These are phyloP conservation scores for Fusarium protoensiforme DNA, from an alignment of 2,329 filamentous ascomycete species.

Conservation along the genomic window DNA sequence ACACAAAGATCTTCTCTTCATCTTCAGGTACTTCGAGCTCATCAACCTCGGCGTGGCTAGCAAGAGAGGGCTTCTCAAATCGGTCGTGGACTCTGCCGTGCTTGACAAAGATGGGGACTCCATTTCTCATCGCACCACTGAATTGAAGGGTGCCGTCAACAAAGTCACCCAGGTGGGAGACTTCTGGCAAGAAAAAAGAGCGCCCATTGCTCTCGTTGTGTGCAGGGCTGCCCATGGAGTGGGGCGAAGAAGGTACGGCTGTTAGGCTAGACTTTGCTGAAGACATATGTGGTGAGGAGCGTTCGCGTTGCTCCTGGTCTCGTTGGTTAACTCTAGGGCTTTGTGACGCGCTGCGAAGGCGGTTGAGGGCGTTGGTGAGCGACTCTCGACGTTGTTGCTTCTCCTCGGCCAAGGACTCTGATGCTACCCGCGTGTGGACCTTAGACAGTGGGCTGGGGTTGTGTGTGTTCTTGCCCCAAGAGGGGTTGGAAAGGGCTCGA, in stretches of 20 bases:
- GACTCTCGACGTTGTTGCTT: conserved; percentile 44
- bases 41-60: conserved; percentile 61
- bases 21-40: conserved; percentile 62
- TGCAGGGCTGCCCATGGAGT: conserved; percentile 47
- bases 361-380: conserved; percentile 49
- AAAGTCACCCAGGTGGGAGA: conserved; percentile 67
- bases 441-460: conserved; percentile 53
- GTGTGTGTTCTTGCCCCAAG: conserved; percentile 43
- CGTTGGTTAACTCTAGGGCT: conserved; percentile 40
- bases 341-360: conserved; percentile 49
- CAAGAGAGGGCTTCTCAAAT: conserved; percentile 46
- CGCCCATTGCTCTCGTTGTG: conserved; percentile 56
- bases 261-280: conserved; percentile 55
- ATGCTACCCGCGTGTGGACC: conserved; percentile 47
- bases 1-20: conserved; percentile 69
- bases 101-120: conserved; percentile 67
- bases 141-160: conserved; percentile 66
- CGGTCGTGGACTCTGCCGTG: conserved; percentile 62
- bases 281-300: conserved; percentile 49
- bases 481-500: conserved; percentile 40
- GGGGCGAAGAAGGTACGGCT: conserved; percentile 54
- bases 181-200: conserved; percentile 66
- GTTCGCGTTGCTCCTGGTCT: conserved; percentile 40
- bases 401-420: conserved; percentile 38
- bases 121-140: conserved; percentile 61